Evolutionary conservation across 768 basidiomycete species (phyloP), one percentile per base, ranked within the genome.

Genomic region (Mycena vulgaris): DNA sequence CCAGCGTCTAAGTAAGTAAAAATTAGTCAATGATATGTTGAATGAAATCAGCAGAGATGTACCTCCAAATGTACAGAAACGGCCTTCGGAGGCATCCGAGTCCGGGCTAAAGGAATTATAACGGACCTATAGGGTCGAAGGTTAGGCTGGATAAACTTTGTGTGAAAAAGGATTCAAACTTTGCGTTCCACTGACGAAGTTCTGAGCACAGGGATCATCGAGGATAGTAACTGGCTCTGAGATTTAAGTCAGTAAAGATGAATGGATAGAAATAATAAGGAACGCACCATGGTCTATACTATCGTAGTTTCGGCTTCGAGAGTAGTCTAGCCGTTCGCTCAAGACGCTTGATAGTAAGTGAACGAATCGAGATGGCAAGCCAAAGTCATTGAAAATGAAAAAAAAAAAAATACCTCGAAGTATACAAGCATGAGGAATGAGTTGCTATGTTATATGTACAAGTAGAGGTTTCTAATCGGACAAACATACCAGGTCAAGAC

Each of bases 301-400:
- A 51, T 28, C 49, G 30, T 51, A 30, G 27, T 51, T 30, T 17
- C 28, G 47, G 23, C 47, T 48, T 48, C 47, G 47, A 48, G 47
- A 48, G 47, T 25, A 51, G 49, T 51, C n/a, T 25, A 9, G 28
- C n/a, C 49, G 9, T 53, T 53, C 30, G 8, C 33, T 53, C 52
- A 53, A 53, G 21, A n/a, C 30, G 11, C 30, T 53, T 53, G 30
- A 53, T 53, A 53, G 52, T 53, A 53, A 53, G 52, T 19, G 52
- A 53, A 53, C 52, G 30, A 53, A 33, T 53, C 7, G 23, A 53
- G 52, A 53, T 53, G 49, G n/a, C n/a, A n/a, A n/a, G n/a, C n/a
- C n/a, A n/a, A n/a, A n/a, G n/a, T n/a, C n/a, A n/a, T n/a, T n/a
- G n/a, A n/a, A n/a, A 51, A 23, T 49, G 48, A 49, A 49, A 49